Conservation (phyloP, 2,329 filamentous ascomycete species). For the Ophiognomonia clavigignenti-juglandacearum region DNA sequence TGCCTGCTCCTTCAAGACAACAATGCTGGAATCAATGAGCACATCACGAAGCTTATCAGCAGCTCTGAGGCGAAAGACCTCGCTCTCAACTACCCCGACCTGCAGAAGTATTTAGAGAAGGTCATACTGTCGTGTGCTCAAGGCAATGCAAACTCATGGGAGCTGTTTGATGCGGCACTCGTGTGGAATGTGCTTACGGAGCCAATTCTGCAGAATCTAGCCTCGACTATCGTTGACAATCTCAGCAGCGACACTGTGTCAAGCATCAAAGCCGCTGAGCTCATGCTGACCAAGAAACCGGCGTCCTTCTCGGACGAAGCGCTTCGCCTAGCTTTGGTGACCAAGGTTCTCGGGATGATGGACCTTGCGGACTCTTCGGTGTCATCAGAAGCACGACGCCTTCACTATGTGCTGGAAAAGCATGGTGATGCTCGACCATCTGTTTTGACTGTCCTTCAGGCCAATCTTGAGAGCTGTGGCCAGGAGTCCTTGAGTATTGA, state of each 20-base stretch:
- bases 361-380: conserved; percentile 39
- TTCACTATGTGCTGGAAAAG: conserved; percentile 43
- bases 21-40: conserved; percentile 23
- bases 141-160: conserved; percentile 31
- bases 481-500: conserved; percentile 47
- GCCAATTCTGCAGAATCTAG: conserved; percentile 25
- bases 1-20: conserved; percentile 32
- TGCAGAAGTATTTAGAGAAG: conserved; percentile 45
- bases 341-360: conserved; percentile 47
- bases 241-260: conserved; percentile 21
- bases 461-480: conserved; percentile 47
- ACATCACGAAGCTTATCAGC: conserved; percentile 43
- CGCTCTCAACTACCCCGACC: conserved; percentile 29
- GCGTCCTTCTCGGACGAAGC: conserved; percentile 40
- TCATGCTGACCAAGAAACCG: conserved; percentile 41
- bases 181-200: conserved; percentile 35
- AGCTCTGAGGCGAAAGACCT: conserved; percentile 34
- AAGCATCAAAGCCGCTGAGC: conserved; percentile 41
- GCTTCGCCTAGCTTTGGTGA: conserved; percentile 45
- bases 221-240: conserved; percentile 23
- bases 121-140: conserved; percentile 34
- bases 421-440: conserved; percentile 37
- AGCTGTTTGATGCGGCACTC: conserved; percentile 44
- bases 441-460: conserved; percentile 47
- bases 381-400: conserved; percentile 34